A percentile compares a stretch with the other conserved stretches of the same genome.
These are phyloP conservation scores for Saturnispora serradocipensis DNA, from an alignment of 805 yeast species.

Conservation along the genomic window DNA sequence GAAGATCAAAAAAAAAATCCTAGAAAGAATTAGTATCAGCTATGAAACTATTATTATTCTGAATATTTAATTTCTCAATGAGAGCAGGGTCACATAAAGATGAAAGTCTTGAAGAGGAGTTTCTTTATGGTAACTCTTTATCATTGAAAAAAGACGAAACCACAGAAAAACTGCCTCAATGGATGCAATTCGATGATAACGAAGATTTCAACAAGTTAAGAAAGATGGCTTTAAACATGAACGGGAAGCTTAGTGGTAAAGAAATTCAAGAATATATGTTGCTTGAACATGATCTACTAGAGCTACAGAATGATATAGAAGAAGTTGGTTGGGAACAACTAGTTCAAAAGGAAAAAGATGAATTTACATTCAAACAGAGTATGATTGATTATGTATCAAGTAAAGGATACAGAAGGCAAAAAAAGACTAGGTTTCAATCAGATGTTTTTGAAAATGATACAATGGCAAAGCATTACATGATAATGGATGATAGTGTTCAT, in stretches of 20 bases:
- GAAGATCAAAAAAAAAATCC: neutral
- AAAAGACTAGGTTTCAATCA: neutral
- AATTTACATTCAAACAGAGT: constrained; percentile 42
- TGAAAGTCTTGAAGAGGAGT: neutral
- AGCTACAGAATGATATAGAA: constrained; percentile 40
- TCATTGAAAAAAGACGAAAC: neutral
- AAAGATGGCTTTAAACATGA: constrained; percentile 23
- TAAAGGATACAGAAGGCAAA: constrained; percentile 14
- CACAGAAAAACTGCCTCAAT: neutral
- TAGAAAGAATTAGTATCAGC: neutral
- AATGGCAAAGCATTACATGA: constrained; percentile 19
- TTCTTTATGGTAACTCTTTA: neutral
- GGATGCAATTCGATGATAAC: constrained; percentile 7
- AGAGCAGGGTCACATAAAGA: neutral
- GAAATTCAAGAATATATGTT: constrained; percentile 38
- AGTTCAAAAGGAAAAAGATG: constrained; percentile 40
- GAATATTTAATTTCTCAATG: neutral
- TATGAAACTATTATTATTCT: neutral
- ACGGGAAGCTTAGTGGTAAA: constrained; percentile 38
- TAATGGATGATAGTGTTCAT: neutral
- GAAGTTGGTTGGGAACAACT: constrained; percentile 47
- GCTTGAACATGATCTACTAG: constrained; percentile 38
- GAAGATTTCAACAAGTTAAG: constrained; percentile 28
- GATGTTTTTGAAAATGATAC: constrained; percentile 18
- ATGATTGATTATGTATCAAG: constrained; percentile 36